These are phyloP conservation scores for Solanum lycopersicoides DNA, from an alignment of 257 asterid species.

Conservation along the genomic window DNA sequence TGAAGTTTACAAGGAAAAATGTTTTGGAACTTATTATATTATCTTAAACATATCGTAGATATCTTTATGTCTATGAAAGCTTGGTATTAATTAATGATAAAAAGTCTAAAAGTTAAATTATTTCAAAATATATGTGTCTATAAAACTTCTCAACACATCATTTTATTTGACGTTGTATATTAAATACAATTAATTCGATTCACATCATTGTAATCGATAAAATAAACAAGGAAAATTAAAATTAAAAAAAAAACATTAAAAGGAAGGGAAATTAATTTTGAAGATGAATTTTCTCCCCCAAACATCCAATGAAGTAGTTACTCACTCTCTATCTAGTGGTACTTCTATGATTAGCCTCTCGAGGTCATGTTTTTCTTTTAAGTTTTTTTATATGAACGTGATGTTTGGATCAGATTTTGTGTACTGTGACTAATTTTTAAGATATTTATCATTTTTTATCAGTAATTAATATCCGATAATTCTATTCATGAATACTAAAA, in stretches of 20 bases:
- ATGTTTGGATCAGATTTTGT: neutral
- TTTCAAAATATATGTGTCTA: neutral
- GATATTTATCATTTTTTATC: neutral
- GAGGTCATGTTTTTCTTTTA: neutral
- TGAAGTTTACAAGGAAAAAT: neutral
- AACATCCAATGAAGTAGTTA: neutral
- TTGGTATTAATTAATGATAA: neutral
- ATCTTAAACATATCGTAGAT: neutral
- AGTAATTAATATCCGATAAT: rapidly evolving
- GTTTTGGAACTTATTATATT: neutral
- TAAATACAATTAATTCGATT: neutral
- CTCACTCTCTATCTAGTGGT: neutral
- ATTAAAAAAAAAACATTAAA: neutral
- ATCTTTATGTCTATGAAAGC: neutral
- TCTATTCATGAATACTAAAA: neutral
- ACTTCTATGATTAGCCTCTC: neutral
- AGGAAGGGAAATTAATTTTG: neutral
- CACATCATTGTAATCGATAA: neutral
- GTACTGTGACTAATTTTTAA: rapidly evolving
- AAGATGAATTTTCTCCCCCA: neutral
- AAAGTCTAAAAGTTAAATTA: neutral
- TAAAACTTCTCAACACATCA: neutral
- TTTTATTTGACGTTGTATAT: neutral
- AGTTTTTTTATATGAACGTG: neutral
- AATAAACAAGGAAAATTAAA: neutral